Base-by-base conservation (phyloP, 331 rosid species). In the Phaseolus coccineus region DNA sequence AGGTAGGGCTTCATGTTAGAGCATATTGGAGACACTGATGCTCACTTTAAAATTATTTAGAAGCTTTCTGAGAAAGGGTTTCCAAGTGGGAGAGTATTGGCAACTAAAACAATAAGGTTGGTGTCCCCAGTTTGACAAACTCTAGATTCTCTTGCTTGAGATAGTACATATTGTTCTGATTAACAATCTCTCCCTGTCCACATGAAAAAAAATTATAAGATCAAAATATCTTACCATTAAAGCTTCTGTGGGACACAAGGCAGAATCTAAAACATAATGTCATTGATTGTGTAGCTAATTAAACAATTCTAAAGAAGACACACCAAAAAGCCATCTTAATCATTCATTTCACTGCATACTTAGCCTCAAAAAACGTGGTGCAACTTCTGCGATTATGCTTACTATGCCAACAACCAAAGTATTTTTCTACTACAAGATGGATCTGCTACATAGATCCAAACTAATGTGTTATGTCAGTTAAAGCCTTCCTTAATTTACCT, bases 91-190 rank as follows among this genome's bases (percentile, higher is more conserved):
- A 87, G 87, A 80, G 62, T 85, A 69, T 83, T 79, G 82, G 85
- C 79, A 84, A 81, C 87, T 83, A 68, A 80, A 83, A 77, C 79
- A 75, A 42, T 30, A 67, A 77, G 83, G 52, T 6, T 35, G 28
- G 86, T 84, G 87, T 76, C 83, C 84, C 87, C 81, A 74, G 81
- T 88, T 84, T 84, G 88, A 86, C 86, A 84, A 81, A 72, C 72
- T 65, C 71, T 79, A 86, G 88, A 88, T 86, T 86, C 89, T 88
- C 85, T 74, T 11, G 79, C 82, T 69, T 56, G 77, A 69, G 82
- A 65, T 56, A 66, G 72, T 86, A 78, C 77, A 66, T 33, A 71
- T 80, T 59, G 77, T 83, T 82, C 74, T 74, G 80, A 78, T 82
- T 63, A 71, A 81, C 46, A 81, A 63, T 67, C 69, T 80, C 78